Conservation (phyloP, 208 protist species). For the Blastocrithidia nonstop region DNA sequence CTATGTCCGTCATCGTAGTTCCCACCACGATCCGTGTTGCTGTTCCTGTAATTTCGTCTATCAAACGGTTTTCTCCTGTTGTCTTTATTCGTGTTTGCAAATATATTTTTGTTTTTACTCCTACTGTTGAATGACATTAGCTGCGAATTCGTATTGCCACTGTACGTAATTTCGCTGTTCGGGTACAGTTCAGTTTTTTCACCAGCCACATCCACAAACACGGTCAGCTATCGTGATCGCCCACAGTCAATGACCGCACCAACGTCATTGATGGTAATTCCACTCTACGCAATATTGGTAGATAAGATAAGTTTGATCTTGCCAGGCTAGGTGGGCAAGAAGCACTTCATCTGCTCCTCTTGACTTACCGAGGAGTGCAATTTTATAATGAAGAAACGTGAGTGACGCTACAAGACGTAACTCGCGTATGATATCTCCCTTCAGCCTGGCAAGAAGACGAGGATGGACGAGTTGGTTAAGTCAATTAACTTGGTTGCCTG, state of each 20-base stretch:
- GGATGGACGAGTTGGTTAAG: slow-evolving; percentile 43
- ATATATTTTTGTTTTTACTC: not conserved
- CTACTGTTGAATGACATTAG: slow-evolving; percentile 8
- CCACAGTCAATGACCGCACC: slow-evolving; percentile 95
- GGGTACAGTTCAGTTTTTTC: no score
- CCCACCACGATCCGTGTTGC: not conserved
- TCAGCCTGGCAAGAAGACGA: slow-evolving; percentile 90
- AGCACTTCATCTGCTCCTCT: slow-evolving; percentile 95
- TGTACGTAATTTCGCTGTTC: no score
- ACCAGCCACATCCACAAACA: no score
- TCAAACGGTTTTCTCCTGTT: no score
- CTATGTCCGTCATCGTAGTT: no score
- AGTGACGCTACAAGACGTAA: slow-evolving; percentile 59
- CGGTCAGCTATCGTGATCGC: slow-evolving; percentile 90
- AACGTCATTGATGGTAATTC: slow-evolving; percentile 98
- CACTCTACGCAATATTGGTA: slow-evolving; percentile 99
- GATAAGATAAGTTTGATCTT: slow-evolving; percentile 95
- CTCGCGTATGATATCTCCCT: slow-evolving; percentile 76
- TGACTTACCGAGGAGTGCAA: slow-evolving; percentile 88
- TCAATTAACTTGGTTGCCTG: slow-evolving; percentile 61
- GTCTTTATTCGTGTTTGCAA: no score
- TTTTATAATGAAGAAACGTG: slow-evolving; percentile 50
- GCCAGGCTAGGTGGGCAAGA: slow-evolving; percentile 84
- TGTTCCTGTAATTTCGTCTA: not conserved
- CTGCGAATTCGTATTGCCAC: slow-evolving; percentile 24